Base-by-base conservation (phyloP, 1,284 basidiomycete species). In the Ceratobasidium theobromae region DNA sequence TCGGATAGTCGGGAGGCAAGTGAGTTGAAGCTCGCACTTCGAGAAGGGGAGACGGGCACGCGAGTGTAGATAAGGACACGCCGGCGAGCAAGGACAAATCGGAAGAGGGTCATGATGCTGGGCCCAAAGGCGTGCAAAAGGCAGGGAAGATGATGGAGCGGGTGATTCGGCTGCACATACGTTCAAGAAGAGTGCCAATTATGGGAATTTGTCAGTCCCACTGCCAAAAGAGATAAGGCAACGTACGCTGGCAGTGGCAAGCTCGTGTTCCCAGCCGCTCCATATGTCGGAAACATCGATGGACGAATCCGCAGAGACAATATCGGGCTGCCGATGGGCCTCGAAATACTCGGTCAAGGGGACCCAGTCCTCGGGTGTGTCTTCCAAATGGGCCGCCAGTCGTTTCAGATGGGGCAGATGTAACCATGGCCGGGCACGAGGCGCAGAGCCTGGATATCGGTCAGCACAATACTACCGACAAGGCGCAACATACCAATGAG, bases 51-150 rank as follows among this genome's bases (percentile, higher is more conserved):
- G 25, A 48, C 49, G 0, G 60, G 60, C 1, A 64, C 60, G 0
- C 84, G 77, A 0, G 89, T 89, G 73, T 88, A 89, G 45, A 92
- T 86, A 30, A 92, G 77, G 18, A 92, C 83, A 14, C 89, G 80
- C 65, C 80, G 82, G 4, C 89, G 82, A 0, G 85, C 85, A 4
- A 92, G 80, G 14, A 89, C 81, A 71, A 90, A 84, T 72, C 91
- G 91, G 77, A 89, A 89, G 0, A 91, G 76, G 0, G 88, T 91
- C 30, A 91, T 76, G 1, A 83, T 83, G 0, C 88, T 88, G 0
- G 89, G 88, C 0, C 89, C 89, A 25, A 92, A 79, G 64, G 90
- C 85, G 41, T 86, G 85, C 23, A 91, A 77, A 18, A 89, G 76
- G 67, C 87, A 85, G 0, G 88, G 81, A 16, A 89, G 81, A 69